Evolutionary conservation across 1,284 basidiomycete species (phyloP).

Genomic region (Microbotryomycetes sp.): DNA sequence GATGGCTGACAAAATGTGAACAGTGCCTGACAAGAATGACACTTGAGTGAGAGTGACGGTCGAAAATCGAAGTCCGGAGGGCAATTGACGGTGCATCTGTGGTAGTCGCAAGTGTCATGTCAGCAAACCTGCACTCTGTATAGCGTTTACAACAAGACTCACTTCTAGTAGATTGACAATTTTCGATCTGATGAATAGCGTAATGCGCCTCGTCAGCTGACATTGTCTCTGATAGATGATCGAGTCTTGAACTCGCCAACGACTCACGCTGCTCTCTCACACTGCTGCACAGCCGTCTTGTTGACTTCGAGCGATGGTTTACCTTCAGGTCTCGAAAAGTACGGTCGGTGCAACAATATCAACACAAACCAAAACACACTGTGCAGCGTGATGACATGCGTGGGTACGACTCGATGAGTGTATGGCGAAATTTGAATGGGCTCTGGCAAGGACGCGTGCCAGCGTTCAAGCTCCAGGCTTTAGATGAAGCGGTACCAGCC

Average conservation of each 20-base stretch:
- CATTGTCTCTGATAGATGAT: too few relatives aligned
- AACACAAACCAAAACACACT: constrained; percentile 58
- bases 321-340: constrained; percentile 51
- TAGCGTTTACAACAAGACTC: not conserved
- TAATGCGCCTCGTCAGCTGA: too few relatives aligned
- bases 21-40: constrained; percentile 59
- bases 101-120: constrained; percentile 22
- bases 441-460: not conserved
- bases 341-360: constrained; percentile 60
- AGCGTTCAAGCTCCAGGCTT: not conserved
- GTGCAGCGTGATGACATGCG: constrained; percentile 59
- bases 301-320: constrained; percentile 20
- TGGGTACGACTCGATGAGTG: constrained; percentile 39
- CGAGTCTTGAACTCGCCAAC: too few relatives aligned
- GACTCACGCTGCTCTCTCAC: constrained; percentile 53
- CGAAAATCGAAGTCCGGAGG: constrained; percentile 56
- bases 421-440: not conserved
- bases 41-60: constrained; percentile 59
- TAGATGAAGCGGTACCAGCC: too few relatives aligned
- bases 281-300: constrained; percentile 43
- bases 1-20: constrained; percentile 54
- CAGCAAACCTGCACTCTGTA: constrained; percentile 18
- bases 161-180: constrained; percentile 53
- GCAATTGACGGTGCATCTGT: not conserved
- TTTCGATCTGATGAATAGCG: constrained; percentile 42